Base-by-base conservation (phyloP, 1,284 basidiomycete genomes). In the Papiliotrema nemorosa region DNA sequence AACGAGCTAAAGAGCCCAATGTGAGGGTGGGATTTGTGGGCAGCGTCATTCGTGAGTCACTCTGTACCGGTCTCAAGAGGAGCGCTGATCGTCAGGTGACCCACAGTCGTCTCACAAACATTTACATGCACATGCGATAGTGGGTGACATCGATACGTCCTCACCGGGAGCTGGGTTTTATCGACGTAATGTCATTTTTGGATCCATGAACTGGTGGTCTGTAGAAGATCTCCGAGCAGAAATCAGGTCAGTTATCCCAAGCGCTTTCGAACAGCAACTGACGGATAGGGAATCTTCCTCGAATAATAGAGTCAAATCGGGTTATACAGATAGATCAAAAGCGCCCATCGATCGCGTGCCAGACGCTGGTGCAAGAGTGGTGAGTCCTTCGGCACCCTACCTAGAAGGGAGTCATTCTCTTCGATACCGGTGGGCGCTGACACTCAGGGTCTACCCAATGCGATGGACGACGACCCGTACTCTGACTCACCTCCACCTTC, bases 221-320 rank as follows among this genome's bases (percentile, higher is more conserved):
- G 39, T 73, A 13, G 69, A 73, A 41, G 73, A 75, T 57, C 57
- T 75, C 27, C 59, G 69, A 13, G 73, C 73, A 12, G 73, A 75
- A 58, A 75, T 75, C 36, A 57, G 70, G 70, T 66, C 21, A 22
- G 61, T 57, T 14, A 36, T n/a, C n/a, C 14, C 31, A 5, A 18
- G 9, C 21, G 34, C 10, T 33, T 14, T 25, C 5, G 1, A n/a
- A 24, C 36, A 39, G 20, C 6, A 22, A 33, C 52, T 41, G 37
- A 51, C 27, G 10, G 14, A 24, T 35, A 72, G 73, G 20, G 72
- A 75, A 53, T 61, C 58, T 34, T 63, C 68, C 12, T 69, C 66
- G 26, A 75, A 74, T 44, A 72, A 71, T 52, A 58, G 73, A 4
- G 59, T 73, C 53, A 75, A 75, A 49, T 66, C 65, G 14, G 73